Conservation (phyloP, 1,284 basidiomycete species). For the Flammula alnicola region DNA sequence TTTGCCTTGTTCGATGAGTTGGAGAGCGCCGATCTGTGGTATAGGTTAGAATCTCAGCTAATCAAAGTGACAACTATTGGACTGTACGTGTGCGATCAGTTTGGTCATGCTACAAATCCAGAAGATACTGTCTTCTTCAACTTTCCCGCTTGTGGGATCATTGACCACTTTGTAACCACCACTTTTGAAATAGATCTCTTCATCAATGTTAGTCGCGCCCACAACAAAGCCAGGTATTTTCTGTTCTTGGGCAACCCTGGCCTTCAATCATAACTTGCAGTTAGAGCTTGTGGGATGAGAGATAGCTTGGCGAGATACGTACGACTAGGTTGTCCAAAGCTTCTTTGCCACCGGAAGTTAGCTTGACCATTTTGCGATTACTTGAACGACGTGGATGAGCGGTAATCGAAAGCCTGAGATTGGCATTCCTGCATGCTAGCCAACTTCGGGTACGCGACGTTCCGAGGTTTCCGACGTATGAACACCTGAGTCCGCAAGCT, state of each 20-base stretch:
- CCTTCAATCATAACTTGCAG: slow-evolving; percentile 4
- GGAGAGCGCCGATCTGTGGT: slow-evolving; percentile 26
- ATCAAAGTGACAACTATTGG: neutral
- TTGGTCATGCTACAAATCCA: slow-evolving; percentile 30
- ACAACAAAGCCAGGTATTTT: slow-evolving; percentile 23
- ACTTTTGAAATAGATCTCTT: slow-evolving; percentile 20
- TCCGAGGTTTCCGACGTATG: no score
- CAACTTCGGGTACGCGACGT: no score
- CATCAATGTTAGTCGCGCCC: slow-evolving; percentile 20
- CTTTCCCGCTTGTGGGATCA: slow-evolving; percentile 16
- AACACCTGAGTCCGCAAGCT: no score
- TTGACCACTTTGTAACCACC: slow-evolving; percentile 15
- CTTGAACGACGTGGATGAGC: no score
- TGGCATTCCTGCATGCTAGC: no score
- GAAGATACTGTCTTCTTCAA: slow-evolving; percentile 23
- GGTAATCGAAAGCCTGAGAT: no score
- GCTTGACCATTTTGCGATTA: slow-evolving; percentile 5
- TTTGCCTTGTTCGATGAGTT: slow-evolving; percentile 33
- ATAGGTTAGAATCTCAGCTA: slow-evolving; percentile 4
- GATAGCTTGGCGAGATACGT: neutral
- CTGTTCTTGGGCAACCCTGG: slow-evolving; percentile 7
- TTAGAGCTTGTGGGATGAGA: neutral
- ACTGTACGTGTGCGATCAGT: slow-evolving; percentile 29
- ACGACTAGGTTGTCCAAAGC: slow-evolving; percentile 22
- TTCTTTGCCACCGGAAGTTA: slow-evolving; percentile 13